Conservation (phyloP, 116 monocot species). For the Zostera marina region DNA sequence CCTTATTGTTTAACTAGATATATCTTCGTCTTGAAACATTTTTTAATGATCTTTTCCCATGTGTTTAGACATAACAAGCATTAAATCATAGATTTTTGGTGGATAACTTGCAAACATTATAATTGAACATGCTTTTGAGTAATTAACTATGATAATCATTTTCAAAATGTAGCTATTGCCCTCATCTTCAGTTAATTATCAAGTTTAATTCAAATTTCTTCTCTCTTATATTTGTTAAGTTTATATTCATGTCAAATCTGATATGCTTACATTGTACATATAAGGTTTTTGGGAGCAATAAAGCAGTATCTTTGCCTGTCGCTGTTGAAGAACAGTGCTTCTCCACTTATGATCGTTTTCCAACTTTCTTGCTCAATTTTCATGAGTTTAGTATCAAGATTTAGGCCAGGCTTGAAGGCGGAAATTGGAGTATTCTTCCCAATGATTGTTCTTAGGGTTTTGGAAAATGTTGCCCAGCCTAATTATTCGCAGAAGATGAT, state of each 20-base stretch:
- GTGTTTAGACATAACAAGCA: too few relatives aligned
- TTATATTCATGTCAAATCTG: background rate
- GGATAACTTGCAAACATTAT: too few relatives aligned
- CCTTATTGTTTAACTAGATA: too few relatives aligned
- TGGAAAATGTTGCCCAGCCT: constrained; percentile 98
- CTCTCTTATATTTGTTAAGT: too few relatives aligned
- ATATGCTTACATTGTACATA: background rate
- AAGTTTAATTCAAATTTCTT: too few relatives aligned
- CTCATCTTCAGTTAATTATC: too few relatives aligned
- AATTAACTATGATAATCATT: too few relatives aligned
- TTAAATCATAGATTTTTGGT: too few relatives aligned
- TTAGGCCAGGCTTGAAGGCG: constrained; percentile 94
- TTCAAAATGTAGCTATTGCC: too few relatives aligned
- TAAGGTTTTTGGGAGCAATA: constrained; percentile 97
- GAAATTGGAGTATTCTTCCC: constrained; percentile 99
- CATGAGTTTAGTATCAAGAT: constrained; percentile 91
- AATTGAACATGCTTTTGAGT: too few relatives aligned
- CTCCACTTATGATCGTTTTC: constrained; percentile 88
- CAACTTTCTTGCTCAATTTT: constrained; percentile 99
- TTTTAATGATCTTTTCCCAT: too few relatives aligned
- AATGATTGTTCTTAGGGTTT: constrained; percentile 93
- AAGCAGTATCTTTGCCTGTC: constrained; percentile 98
- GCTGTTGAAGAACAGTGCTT: constrained; percentile 91
- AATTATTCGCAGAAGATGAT: constrained; percentile 98
- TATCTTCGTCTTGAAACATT: too few relatives aligned